Conservation (phyloP, 148 eudicot species). For the Camellia sinensis region DNA sequence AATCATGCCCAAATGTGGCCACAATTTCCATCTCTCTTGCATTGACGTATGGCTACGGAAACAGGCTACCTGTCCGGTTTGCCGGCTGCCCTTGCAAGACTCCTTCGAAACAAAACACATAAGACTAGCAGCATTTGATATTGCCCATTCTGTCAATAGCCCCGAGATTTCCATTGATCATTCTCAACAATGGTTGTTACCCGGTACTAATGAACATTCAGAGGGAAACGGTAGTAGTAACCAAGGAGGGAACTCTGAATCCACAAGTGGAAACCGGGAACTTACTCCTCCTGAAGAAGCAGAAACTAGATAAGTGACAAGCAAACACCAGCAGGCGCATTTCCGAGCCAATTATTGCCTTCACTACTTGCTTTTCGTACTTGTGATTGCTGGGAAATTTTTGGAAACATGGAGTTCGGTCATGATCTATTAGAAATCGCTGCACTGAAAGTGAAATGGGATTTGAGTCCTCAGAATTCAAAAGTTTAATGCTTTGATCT, state of each 20-base stretch:
- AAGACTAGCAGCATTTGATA: slow-evolving; percentile 9
- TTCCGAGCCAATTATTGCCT: not conserved
- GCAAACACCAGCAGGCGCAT: not conserved
- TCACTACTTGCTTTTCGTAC: not conserved
- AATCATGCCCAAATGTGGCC: slow-evolving; percentile 71
- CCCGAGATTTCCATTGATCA: slow-evolving; percentile 15
- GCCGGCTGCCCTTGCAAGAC: slow-evolving; percentile 59
- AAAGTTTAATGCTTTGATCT: not conserved
- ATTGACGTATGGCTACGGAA: slow-evolving; percentile 65
- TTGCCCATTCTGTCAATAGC: slow-evolving; percentile 12
- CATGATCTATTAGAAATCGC: not conserved
- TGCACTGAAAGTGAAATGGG: not conserved
- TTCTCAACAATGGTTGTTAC: slow-evolving; percentile 21
- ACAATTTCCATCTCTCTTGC: slow-evolving; percentile 67
- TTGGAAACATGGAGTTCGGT: not conserved
- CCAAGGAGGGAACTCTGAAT: not conserved
- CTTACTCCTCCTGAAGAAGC: slow-evolving; percentile 1
- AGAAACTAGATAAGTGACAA: slow-evolving; percentile 15
- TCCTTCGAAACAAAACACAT: slow-evolving; percentile 16
- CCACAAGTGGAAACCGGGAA: not conserved
- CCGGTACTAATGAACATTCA: not conserved
- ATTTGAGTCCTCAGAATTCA: not conserved
- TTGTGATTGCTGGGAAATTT: too few species aligned
- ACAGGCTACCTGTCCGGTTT: slow-evolving; percentile 72
- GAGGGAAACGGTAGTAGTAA: slow-evolving; percentile 5